Base-by-base conservation (phyloP, 2,329 filamentous ascomycete species). In the Monosporascus sp. region DNA sequence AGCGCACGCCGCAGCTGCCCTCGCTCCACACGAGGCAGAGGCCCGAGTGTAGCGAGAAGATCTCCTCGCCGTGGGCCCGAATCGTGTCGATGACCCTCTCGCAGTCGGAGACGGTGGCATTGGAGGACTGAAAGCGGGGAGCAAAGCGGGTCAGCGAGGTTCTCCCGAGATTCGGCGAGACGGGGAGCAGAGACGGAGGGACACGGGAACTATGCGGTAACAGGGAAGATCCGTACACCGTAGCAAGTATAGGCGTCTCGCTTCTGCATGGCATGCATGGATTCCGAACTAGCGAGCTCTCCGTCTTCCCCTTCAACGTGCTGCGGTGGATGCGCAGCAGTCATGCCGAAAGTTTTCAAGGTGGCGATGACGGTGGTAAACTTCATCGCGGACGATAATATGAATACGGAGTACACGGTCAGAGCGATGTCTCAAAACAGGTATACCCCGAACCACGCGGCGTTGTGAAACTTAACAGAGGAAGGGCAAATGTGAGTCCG, bases 241-340 rank as follows among this genome's bases (percentile, higher is more conserved):
- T 64, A 66, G 48, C 64, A 67, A 38, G 60, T 62, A 49, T 56
- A 67, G 20, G 62, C 64, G 48, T 67, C 64, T 54, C 64, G 60
- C 43, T 65, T 67, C 49, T 53, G 47, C 7, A 66, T 52, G 18
- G n/a, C 14, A 43, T 27, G 36, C n/a, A 43, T 8, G 7, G 53
- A 14, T 24, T 25, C 18, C 20, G 39, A 22, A 45, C 52, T 18
- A 45, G 27, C 14, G 11, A 46, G 43, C 7, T n/a, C 22, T 5
- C 3, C 14, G 14, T 7, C n/a, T 46, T 27, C 43, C 22, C 6
- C 43, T n/a, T 8, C 25, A 17, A 25, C 11, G 31, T 14, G 2
- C 24, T 46, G 43, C 43, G n/a, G 24, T 14, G 24, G 43, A 24
- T 27, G 24, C 5, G 43, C 9, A n/a, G 24, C 43, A 35, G 49